Conservation (phyloP, 495 filamentous ascomycete species). For the Hypoxylon fuscum region DNA sequence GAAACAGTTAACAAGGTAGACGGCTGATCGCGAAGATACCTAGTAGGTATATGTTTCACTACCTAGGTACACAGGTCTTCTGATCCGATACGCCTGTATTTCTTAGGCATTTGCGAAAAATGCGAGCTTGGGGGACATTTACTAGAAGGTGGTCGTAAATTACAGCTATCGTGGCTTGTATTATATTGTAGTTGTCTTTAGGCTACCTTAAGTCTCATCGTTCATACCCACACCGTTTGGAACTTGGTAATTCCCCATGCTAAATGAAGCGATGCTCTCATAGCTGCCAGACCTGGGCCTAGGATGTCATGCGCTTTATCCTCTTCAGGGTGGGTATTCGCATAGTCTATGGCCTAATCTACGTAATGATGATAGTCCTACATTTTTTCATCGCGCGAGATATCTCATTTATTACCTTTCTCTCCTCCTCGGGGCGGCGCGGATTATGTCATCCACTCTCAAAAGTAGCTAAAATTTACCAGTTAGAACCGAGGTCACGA, state of each 20-base stretch:
- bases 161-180: no score
- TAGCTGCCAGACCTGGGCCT: background rate
- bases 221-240: no score
- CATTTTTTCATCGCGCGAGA: conserved; percentile 7
- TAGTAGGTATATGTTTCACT: no score
- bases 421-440: conserved; percentile 76
- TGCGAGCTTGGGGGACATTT: no score
- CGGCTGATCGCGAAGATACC: no score
- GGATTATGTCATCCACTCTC: conserved; percentile 88
- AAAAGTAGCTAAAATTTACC: conserved; percentile 68
- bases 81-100: no score
- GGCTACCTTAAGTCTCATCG: no score
- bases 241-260: background rate
- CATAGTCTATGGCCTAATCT: conserved; percentile 29
- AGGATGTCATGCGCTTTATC: background rate
- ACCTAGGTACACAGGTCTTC: no score
- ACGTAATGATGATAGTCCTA: conserved; percentile 34
- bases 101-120: no score
- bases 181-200: no score
- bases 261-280: background rate
- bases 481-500: conserved; percentile 11
- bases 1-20: no score
- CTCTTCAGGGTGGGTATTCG: conserved; percentile 27
- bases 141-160: no score
- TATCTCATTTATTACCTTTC: conserved; percentile 59